phyloP scores from a whole-genome alignment of 1,284 basidiomycete genomes.

The Ceraceosorus guamensis region DNA sequence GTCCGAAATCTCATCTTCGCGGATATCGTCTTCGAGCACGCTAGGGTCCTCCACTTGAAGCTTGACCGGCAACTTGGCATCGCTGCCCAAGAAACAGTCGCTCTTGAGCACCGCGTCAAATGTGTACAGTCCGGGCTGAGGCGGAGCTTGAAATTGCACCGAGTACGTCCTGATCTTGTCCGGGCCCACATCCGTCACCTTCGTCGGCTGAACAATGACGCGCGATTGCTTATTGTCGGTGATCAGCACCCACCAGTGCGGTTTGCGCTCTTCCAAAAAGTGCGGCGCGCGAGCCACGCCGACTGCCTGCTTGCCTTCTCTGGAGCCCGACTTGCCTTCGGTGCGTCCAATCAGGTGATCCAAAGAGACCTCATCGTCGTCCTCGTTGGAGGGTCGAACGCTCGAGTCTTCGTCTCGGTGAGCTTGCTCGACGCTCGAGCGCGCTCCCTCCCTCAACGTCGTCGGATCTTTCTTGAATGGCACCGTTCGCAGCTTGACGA shows the following conservation, averaged over 20 bases:
- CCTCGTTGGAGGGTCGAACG: slow-evolving; percentile 33
- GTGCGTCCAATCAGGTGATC: slow-evolving; percentile 9
- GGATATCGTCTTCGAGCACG: slow-evolving; percentile 50
- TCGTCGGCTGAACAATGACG: slow-evolving; percentile 82
- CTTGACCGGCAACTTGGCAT: slow-evolving; percentile 50
- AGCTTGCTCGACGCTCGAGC: slow-evolving; percentile 21
- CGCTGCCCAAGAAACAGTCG: slow-evolving; percentile 80
- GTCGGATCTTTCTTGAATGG: slow-evolving; percentile 52
- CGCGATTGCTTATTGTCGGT: slow-evolving; percentile 84
- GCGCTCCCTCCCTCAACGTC: slow-evolving; percentile 27
- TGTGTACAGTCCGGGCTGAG: slow-evolving; percentile 71
- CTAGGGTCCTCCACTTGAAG: slow-evolving; percentile 62
- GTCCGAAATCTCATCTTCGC: slow-evolving; percentile 46
- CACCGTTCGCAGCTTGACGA: slow-evolving; percentile 69
- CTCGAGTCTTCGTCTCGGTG: slow-evolving; percentile 49
- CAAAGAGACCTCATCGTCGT: slow-evolving; percentile 20
- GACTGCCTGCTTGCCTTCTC: slow-evolving; percentile 51
- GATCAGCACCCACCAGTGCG: slow-evolving; percentile 56
- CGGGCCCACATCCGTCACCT: slow-evolving; percentile 58
- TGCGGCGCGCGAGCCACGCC: slow-evolving; percentile 81
- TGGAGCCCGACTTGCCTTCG: slow-evolving; percentile 3
- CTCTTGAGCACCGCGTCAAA: slow-evolving; percentile 80
- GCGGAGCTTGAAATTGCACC: slow-evolving; percentile 90
- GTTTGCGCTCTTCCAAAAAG: slow-evolving; percentile 57
- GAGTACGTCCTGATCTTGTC: slow-evolving; percentile 74